Percentiles rank a stretch among this genome's conserved stretches.
Conservation (phyloP, 2,329 filamentous ascomycete genomes). For the Claviceps spartinae region DNA sequence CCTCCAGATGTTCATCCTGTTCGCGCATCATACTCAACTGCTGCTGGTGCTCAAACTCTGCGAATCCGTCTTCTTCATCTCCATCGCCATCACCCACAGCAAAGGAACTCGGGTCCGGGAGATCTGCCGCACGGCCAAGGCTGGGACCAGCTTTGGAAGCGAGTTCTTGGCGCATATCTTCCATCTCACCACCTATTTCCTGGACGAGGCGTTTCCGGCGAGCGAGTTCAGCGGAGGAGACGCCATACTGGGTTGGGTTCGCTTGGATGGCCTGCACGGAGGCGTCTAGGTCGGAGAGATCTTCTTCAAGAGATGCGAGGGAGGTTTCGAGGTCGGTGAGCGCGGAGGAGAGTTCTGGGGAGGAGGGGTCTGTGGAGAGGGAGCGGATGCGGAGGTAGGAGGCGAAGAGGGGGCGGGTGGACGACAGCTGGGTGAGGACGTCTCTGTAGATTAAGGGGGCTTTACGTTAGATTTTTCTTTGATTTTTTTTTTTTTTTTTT, state of each 20-base stretch:
- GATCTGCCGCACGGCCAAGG: conserved; percentile 19
- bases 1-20: conserved; percentile 86
- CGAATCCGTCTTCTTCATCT: conserved; percentile 51
- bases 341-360: conserved; percentile 75
- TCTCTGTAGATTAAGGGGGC: conserved; percentile 38
- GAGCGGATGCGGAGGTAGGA: conserved; percentile 95
- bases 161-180: conserved; percentile 78
- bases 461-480: neutral
- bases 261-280: conserved; percentile 79
- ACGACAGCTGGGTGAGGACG: conserved; percentile 69
- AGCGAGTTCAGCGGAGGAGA: conserved; percentile 69
- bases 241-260: conserved; percentile 74
- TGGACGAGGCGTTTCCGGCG: conserved; percentile 71
- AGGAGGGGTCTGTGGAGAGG: conserved; percentile 54
- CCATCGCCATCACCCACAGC: conserved; percentile 37
- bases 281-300: conserved; percentile 77
- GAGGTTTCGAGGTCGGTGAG: conserved; percentile 53
- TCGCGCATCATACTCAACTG: conserved; percentile 87
- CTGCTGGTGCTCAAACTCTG: conserved; percentile 78
- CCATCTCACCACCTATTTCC: conserved; percentile 79
- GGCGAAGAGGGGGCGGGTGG: conserved; percentile 74
- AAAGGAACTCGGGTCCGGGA: conserved; percentile 42
- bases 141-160: conserved; percentile 15
- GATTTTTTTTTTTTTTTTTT: neutral
- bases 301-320: conserved; percentile 59